Conservation (phyloP, 2,329 filamentous ascomycete species). For the Aspergillus sp. region DNA sequence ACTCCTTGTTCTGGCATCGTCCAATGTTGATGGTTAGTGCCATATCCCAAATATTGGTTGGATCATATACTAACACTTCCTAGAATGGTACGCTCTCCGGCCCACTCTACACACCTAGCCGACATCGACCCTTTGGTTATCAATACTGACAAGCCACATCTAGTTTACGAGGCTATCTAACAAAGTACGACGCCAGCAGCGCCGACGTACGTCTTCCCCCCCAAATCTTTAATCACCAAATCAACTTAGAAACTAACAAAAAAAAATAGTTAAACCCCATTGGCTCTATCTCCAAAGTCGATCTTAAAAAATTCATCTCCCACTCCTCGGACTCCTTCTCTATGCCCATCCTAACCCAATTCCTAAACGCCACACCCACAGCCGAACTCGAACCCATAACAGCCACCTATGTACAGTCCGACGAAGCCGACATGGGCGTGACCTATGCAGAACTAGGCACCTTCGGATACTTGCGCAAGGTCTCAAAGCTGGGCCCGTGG, state of each 20-base stretch:
- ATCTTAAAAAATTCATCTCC: slow-evolving; percentile 70
- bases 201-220: slow-evolving; percentile 51
- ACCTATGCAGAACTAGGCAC: slow-evolving; percentile 56
- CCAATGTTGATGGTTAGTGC: slow-evolving; percentile 58
- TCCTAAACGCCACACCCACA: slow-evolving; percentile 63
- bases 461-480: slow-evolving; percentile 56
- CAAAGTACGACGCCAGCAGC: slow-evolving; percentile 66
- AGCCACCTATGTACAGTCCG: slow-evolving; percentile 58
- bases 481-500: slow-evolving; percentile 54
- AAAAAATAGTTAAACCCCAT: slow-evolving; percentile 36
- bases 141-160: slow-evolving; percentile 33
- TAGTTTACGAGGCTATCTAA: slow-evolving; percentile 56
- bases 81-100: slow-evolving; percentile 28
- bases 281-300: slow-evolving; percentile 60
- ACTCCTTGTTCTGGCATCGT: slow-evolving; percentile 66
- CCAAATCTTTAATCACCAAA: too few species aligned
- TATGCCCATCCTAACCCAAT: slow-evolving; percentile 65
- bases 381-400: slow-evolving; percentile 68
- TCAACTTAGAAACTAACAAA: background rate
- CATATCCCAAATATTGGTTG: background rate
- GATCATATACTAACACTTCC: slow-evolving; percentile 6
- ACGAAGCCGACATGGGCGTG: slow-evolving; percentile 57
- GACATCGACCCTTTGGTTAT: background rate
- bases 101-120: background rate
- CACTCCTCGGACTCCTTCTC: slow-evolving; percentile 61